phyloP scores from a whole-genome alignment of 768 basidiomycete species.

The Pholiota conissans region DNA sequence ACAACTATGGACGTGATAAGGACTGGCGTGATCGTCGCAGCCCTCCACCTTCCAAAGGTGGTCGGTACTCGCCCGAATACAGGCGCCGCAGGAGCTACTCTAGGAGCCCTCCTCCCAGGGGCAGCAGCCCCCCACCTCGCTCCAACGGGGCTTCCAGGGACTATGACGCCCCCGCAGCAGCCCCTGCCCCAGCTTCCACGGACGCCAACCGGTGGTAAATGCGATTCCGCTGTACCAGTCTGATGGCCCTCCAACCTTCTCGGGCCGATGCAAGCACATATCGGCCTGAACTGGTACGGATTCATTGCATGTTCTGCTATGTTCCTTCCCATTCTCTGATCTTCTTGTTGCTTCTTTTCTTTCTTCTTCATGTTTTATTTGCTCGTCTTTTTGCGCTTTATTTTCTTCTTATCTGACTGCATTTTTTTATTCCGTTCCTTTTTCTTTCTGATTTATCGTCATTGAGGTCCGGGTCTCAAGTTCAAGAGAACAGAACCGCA shows the following conservation, averaged over 20 bases:
- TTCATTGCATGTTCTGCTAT: slow-evolving; percentile 40
- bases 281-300: slow-evolving; percentile 39
- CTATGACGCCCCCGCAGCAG: slow-evolving; percentile 33
- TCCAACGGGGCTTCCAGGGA: slow-evolving; percentile 34
- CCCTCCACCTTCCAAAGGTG: slow-evolving; percentile 60
- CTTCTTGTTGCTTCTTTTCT: slow-evolving; percentile 1
- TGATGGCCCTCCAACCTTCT: slow-evolving; percentile 16
- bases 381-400: slow-evolving; percentile 10
- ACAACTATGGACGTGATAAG: slow-evolving; percentile 70
- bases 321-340: slow-evolving; percentile 7
- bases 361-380: slow-evolving; percentile 9
- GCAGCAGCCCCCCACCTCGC: slow-evolving; percentile 50
- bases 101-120: slow-evolving; percentile 78
- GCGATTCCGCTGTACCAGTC: slow-evolving; percentile 13
- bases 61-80: slow-evolving; percentile 77
- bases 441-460: slow-evolving; percentile 13
- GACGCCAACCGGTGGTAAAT: slow-evolving; percentile 63
- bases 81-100: slow-evolving; percentile 76
- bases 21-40: slow-evolving; percentile 85
- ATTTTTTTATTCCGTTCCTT: slow-evolving; percentile 14
- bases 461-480: slow-evolving; percentile 18
- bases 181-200: slow-evolving; percentile 37
- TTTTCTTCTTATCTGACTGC: slow-evolving; percentile 23
- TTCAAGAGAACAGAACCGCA: slow-evolving; percentile 19
- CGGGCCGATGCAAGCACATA: slow-evolving; percentile 16